Evolutionary conservation across 257 asterid genomes (phyloP).

Genomic region (Solanum sejunctum): DNA sequence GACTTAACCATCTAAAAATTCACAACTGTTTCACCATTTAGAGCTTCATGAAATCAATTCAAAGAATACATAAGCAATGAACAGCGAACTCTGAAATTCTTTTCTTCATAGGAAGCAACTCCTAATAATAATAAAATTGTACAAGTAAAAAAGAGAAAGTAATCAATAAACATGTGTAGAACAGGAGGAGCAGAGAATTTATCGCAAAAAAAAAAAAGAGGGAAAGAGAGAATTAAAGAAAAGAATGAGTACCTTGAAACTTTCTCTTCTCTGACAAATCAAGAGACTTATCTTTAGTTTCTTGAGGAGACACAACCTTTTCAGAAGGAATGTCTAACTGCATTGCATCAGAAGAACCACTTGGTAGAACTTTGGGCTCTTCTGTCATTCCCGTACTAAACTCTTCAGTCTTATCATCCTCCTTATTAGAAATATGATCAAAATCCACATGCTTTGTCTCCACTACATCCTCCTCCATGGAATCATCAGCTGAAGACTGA

Average conservation of each 20-base stretch:
- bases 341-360: constrained; percentile 1
- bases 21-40: neutral
- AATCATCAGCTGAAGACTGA: constrained; percentile 29
- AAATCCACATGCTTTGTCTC: constrained; percentile 12
- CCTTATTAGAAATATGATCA: constrained; percentile 5
- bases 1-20: neutral
- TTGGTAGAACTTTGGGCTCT: neutral
- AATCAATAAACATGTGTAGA: neutral
- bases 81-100: neutral
- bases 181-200: neutral
- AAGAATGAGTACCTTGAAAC: constrained; percentile 11
- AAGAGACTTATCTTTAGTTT: neutral
- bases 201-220: neutral
- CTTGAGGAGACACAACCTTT: constrained; percentile 2
- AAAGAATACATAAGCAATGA: neutral
- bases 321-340: constrained; percentile 3
- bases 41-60: neutral
- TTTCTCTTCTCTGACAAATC: constrained; percentile 15
- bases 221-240: neutral
- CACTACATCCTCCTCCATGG: constrained; percentile 23
- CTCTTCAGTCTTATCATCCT: constrained; percentile 6
- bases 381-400: neutral
- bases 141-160: neutral
- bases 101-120: neutral
- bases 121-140: neutral